Evolutionary conservation across 805 yeast genomes (phyloP), one percentile per base, ranked within the genome.

Genomic region (Metschnikowia continentalis): DNA sequence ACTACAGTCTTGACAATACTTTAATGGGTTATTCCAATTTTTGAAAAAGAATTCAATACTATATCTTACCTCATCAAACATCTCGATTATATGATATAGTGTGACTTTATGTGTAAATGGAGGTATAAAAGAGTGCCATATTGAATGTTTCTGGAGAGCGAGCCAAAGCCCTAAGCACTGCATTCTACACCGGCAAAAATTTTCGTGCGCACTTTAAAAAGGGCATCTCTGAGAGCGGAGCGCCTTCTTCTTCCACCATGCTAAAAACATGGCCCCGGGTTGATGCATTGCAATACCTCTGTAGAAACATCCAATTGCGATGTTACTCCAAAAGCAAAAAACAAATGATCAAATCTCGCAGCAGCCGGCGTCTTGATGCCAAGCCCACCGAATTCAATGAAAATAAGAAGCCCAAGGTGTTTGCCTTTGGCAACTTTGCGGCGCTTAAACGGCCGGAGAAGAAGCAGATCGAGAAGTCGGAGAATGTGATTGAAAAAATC

Each of bases 401-500:
- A 23, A 32, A 40, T 22, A 57, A 53, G 38, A 49, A 48, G 44
- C 32, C 32, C 20, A 55, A 56, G 45, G 43, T 49, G 22, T 56
- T 58, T 43, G 61, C 59, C 32, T 58, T 59, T 33, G 65, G 65
- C 30, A 61, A 61, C 45, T 61, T 61, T 32, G 58, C 64, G 11
- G 55, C 61, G 37, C 53, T 61, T 38, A 58, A 61, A 22, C 55
- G 45, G 5, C 63, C 64, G 10, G 54, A 50, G 10, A 52, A 51
- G 45, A 47, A 42, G 19, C 55, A 52, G 36, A 49, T 58, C 19
- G 56, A 56, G 68, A 15, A 46, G n/a, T 56, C 67, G 2, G 52
- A 58, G 23, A 50, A 57, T 17, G 66, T 56, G 14, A 55, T 64
- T 6, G 65, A 63, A 15, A 83, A 84, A 59, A 80, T 89, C 42